Percentiles rank a stretch among this genome's conserved stretches.
Evolutionary conservation across 176 grass and related monocot genomes (phyloP).

Genomic region (Carex scoparia): DNA sequence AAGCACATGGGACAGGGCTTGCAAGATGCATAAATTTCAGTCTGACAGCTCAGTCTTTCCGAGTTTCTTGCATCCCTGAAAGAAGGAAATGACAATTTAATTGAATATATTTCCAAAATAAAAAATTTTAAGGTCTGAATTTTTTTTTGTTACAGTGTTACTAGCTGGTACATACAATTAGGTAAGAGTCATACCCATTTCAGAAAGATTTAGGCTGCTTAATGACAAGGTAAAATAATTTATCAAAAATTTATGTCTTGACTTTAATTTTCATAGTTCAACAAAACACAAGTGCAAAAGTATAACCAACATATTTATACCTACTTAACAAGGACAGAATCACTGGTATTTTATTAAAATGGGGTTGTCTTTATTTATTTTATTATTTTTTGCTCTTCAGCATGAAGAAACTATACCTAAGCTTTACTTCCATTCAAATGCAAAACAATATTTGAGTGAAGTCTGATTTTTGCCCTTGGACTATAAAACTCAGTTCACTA

Average conservation of each 20-base stretch:
- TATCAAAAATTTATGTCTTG: background rate
- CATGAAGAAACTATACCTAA: too few species aligned
- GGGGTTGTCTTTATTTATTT: too few species aligned
- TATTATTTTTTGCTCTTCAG: too few species aligned
- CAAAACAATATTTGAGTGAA: background rate
- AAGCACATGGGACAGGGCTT: conserved; percentile 98
- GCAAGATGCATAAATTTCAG: conserved; percentile 92
- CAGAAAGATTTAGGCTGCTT: background rate
- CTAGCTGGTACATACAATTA: too few species aligned
- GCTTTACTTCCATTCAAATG: background rate
- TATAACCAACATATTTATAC: background rate
- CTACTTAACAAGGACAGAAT: too few species aligned
- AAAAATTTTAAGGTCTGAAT: background rate
- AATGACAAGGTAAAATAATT: background rate
- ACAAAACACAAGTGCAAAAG: background rate
- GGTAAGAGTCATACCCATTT: background rate
- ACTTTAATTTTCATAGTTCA: background rate
- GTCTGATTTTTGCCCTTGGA: background rate
- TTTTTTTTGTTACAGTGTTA: background rate
- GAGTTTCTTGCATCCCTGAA: conserved; percentile 87
- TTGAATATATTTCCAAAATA: background rate
- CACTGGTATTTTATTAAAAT: too few species aligned
- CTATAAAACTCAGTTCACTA: background rate
- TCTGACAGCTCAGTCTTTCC: conserved; percentile 88
- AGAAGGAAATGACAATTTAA: background rate